Conservation (phyloP, 2,329 filamentous ascomycete species). For the Colletotrichum sidae region DNA sequence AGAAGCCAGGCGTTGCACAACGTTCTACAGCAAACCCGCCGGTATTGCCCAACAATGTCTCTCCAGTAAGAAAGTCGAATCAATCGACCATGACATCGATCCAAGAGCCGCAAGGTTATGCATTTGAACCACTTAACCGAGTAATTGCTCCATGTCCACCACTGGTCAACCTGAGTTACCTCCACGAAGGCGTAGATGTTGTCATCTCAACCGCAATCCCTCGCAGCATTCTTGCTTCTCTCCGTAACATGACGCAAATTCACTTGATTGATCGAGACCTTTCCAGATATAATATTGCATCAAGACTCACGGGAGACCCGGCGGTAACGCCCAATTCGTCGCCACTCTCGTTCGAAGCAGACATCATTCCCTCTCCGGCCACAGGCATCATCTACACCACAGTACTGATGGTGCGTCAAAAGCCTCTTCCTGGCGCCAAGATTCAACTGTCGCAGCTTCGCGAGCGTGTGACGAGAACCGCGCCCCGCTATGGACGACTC, state of each 20-base stretch:
- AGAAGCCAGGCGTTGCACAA: background rate
- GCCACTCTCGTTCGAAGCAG: constrained; percentile 69
- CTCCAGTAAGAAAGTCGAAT: too few species aligned
- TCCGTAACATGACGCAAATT: constrained; percentile 63
- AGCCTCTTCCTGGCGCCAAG: constrained; percentile 67
- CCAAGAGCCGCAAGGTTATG: too few species aligned
- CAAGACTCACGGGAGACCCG: constrained; percentile 48
- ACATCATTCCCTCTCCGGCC: constrained; percentile 77
- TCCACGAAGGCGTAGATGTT: constrained; percentile 45
- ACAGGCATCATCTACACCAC: constrained; percentile 78
- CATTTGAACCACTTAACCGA: too few species aligned
- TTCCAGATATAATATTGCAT: constrained; percentile 48
- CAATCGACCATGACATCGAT: too few species aligned
- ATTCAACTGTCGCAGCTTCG: constrained; percentile 58
- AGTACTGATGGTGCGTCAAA: constrained; percentile 78
- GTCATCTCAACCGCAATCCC: constrained; percentile 64
- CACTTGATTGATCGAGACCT: constrained; percentile 73
- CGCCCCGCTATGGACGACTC: constrained; percentile 73
- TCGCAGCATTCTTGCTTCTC: constrained; percentile 59
- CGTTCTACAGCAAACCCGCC: background rate
- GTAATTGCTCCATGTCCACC: constrained; percentile 35
- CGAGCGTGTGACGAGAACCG: constrained; percentile 64
- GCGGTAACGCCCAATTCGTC: constrained; percentile 43
- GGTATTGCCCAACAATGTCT: too few species aligned
- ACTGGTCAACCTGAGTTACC: constrained; percentile 24